These are phyloP conservation scores for Ophiostoma sp. DNA, from an alignment of 2,329 filamentous ascomycete genomes.

Conservation along the genomic window DNA sequence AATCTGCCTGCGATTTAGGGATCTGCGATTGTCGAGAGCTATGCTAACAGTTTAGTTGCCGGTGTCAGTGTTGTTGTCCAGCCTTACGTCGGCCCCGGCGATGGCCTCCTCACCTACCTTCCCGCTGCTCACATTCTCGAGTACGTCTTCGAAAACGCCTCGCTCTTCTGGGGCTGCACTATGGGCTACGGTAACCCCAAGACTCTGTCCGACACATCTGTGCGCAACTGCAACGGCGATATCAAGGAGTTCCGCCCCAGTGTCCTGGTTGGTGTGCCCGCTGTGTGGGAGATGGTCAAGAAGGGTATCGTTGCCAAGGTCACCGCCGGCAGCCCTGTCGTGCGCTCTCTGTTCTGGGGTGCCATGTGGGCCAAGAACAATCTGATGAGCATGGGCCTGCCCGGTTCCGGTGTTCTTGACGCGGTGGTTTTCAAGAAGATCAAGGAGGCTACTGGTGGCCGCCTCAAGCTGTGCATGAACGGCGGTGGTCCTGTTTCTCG, in stretches of 20 bases:
- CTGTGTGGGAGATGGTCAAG: slow-evolving; percentile 87
- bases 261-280: slow-evolving; percentile 78
- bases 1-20: not conserved
- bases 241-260: slow-evolving; percentile 81
- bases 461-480: slow-evolving; percentile 75
- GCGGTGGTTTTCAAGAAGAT: slow-evolving; percentile 84
- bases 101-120: slow-evolving; percentile 75
- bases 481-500: slow-evolving; percentile 79
- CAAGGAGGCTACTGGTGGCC: slow-evolving; percentile 80
- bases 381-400: slow-evolving; percentile 51
- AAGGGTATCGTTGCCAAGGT: slow-evolving; percentile 81
- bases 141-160: slow-evolving; percentile 82
- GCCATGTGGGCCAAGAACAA: slow-evolving; percentile 50
- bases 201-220: slow-evolving; percentile 74
- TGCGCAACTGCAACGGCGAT: slow-evolving; percentile 81
- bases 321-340: slow-evolving; percentile 59
- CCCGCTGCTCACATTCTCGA: slow-evolving; percentile 85
- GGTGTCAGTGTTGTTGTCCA: slow-evolving; percentile 74
- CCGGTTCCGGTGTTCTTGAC: slow-evolving; percentile 66
- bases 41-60: slow-evolving; percentile 47
- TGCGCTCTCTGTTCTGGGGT: slow-evolving; percentile 69
- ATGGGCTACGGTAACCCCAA: slow-evolving; percentile 88
- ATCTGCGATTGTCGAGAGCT: too few relatives aligned
- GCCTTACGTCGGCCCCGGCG: slow-evolving; percentile 69
- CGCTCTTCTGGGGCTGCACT: slow-evolving; percentile 76